A percentile compares a stretch with the other conserved stretches of the same genome.
phyloP scores from a whole-genome alignment of 2,329 filamentous ascomycete genomes.

The Colletotrichum truncatum region DNA sequence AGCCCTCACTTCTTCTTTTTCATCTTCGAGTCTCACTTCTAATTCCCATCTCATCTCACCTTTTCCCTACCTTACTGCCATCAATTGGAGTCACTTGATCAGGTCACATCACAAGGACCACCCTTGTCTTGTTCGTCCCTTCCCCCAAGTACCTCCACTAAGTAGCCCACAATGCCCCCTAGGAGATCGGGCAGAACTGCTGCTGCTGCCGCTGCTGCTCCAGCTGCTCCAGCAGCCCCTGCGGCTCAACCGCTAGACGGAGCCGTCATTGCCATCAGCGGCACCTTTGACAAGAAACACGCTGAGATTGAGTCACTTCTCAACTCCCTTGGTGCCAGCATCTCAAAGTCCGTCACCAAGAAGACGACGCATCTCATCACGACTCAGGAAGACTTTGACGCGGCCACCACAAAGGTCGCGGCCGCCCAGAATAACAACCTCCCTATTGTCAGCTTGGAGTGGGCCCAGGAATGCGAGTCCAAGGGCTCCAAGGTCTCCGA shows the following conservation, averaged over 20 bases:
- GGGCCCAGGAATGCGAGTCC: constrained; percentile 67
- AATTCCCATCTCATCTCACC: neutral
- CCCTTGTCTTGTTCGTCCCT: neutral
- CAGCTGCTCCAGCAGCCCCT: constrained; percentile 2
- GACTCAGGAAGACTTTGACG: constrained; percentile 61
- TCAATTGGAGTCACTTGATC: neutral
- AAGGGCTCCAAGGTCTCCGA: constrained; percentile 49
- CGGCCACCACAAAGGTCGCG: constrained; percentile 59
- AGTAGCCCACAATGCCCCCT: constrained; percentile 24
- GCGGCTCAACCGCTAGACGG: constrained; percentile 51
- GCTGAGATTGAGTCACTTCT: constrained; percentile 55
- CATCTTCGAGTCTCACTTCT: neutral
- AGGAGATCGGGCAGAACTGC: constrained; percentile 23
- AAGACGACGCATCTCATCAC: constrained; percentile 66
- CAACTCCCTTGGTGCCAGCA: constrained; percentile 56
- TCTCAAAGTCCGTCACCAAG: constrained; percentile 56
- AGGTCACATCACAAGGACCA: neutral
- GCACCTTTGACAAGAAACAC: constrained; percentile 66
- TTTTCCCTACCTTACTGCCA: neutral
- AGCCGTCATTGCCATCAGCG: constrained; percentile 65
- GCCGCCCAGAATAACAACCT: constrained; percentile 56
- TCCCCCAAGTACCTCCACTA: neutral
- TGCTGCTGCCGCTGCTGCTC: neutral
- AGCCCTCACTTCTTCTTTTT: neutral
- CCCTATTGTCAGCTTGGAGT: constrained; percentile 66